These are phyloP conservation scores for Suhomyces sp. DNA, from an alignment of 805 yeast genomes.

Conservation along the genomic window DNA sequence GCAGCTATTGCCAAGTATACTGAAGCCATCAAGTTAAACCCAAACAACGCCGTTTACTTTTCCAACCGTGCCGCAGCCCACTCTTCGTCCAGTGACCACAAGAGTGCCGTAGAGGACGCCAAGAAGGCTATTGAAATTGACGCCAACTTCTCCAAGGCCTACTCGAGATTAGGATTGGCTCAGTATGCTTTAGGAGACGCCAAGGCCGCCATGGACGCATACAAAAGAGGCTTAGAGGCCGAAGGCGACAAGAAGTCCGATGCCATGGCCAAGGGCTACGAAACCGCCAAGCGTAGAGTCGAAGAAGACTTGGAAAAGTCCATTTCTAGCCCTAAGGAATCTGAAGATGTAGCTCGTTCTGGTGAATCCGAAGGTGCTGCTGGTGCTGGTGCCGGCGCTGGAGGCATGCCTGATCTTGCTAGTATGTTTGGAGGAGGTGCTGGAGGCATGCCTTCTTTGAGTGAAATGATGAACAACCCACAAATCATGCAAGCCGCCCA, in stretches of 20 bases:
- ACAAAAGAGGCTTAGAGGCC: constrained; percentile 77
- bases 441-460: constrained; percentile 70
- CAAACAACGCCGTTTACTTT: constrained; percentile 75
- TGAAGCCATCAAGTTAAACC: constrained; percentile 67
- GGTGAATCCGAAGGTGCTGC: constrained; percentile 19
- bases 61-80: constrained; percentile 98
- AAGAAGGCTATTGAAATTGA: constrained; percentile 73
- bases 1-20: constrained; percentile 77
- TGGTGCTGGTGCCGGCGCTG: constrained; percentile 38
- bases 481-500: constrained; percentile 87
- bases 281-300: constrained; percentile 85
- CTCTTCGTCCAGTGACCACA: constrained; percentile 72
- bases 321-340: constrained; percentile 25
- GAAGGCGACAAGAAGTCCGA: constrained; percentile 85
- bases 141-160: constrained; percentile 84
- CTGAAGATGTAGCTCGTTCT: constrained; percentile 9
- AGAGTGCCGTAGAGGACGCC: constrained; percentile 80
- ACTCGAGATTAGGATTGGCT: constrained; percentile 93
- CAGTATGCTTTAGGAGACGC: constrained; percentile 92
- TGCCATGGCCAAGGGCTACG: constrained; percentile 90
- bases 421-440: constrained; percentile 63
- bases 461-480: constrained; percentile 83
- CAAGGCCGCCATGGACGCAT: constrained; percentile 85
- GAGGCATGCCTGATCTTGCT: constrained; percentile 77
- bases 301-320: constrained; percentile 63